These are phyloP conservation scores for Sporisorium exsertum DNA, from an alignment of 1,284 basidiomycete genomes.

Conservation along the genomic window DNA sequence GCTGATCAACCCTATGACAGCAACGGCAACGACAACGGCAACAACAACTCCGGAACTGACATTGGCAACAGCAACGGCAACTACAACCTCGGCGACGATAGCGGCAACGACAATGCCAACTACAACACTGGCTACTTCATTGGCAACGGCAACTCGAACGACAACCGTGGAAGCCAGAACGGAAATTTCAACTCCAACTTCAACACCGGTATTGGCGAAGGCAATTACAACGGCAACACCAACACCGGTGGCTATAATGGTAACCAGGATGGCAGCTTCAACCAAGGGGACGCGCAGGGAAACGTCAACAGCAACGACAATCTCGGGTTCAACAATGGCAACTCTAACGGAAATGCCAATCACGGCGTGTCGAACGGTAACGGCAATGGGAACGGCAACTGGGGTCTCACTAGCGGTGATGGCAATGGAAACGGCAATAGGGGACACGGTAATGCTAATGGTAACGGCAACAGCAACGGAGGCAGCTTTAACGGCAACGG, in stretches of 20 bases:
- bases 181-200: constrained; percentile 17
- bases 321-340: background rate
- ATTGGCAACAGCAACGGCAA: constrained; percentile 2
- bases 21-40: constrained; percentile 8
- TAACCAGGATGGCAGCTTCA: background rate
- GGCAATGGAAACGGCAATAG: constrained; percentile 4
- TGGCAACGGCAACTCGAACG: constrained; percentile 19
- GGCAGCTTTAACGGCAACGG: constrained; percentile 9
- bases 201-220: constrained; percentile 17
- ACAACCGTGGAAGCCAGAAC: constrained; percentile 9
- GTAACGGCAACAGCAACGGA: constrained; percentile 10
- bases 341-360: background rate
- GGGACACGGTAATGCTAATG: constrained; percentile 10
- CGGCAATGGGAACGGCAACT: constrained; percentile 1
- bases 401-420: constrained; percentile 6
- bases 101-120: constrained; percentile 13
- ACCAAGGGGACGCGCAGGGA: background rate
- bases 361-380: constrained; percentile 1
- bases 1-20: background rate
- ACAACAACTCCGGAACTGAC: background rate
- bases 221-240: constrained; percentile 5
- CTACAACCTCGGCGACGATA: background rate
- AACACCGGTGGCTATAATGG: constrained; percentile 3
- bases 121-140: constrained; percentile 5
- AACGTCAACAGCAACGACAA: constrained; percentile 2